Percentiles rank a stretch among this genome's conserved stretches.
phyloP scores from a whole-genome alignment of 1,139 yeast genomes.

The Komagataea norvegica region DNA sequence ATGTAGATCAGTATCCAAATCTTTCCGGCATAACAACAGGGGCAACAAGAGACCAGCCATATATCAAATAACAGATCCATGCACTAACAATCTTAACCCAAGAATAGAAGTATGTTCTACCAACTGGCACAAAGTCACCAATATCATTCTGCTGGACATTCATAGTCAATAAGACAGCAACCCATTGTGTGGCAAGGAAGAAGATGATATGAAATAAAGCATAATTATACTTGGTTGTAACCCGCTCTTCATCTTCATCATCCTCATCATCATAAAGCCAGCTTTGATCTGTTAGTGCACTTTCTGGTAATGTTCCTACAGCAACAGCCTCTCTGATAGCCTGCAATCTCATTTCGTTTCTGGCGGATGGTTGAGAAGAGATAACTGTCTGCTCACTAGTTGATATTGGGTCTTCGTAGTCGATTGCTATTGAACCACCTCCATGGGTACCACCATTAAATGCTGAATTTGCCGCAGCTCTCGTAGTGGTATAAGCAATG shows the following conservation, averaged over 20 bases:
- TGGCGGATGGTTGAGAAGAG: conserved; percentile 50
- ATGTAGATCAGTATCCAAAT: conserved; percentile 46
- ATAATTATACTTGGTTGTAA: conserved; percentile 78
- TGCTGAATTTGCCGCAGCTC: conserved; percentile 86
- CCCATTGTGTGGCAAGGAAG: conserved; percentile 94
- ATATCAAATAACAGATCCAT: conserved; percentile 84
- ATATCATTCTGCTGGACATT: conserved; percentile 81
- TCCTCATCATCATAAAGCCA: conserved; percentile 53
- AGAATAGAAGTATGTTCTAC: conserved; percentile 90
- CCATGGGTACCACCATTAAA: conserved; percentile 37
- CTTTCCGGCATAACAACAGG: conserved; percentile 90
- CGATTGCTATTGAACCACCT: conserved; percentile 31
- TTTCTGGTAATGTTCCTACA: conserved; percentile 90
- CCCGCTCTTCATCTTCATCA: conserved; percentile 41
- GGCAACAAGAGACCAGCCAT: conserved; percentile 88
- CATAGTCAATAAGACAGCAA: conserved; percentile 87
- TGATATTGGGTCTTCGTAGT: conserved; percentile 34
- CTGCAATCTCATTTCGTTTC: conserved; percentile 77
- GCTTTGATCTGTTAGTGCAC: conserved; percentile 70
- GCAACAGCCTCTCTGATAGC: conserved; percentile 93
- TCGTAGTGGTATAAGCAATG: conserved; percentile 92
- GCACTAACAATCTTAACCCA: conserved; percentile 93
- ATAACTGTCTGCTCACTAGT: conserved; percentile 30
- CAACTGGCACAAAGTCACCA: conserved; percentile 94
- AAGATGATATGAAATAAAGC: conserved; percentile 85